Conservation (phyloP, 208 protist genomes). For the Leishmania tropica region DNA sequence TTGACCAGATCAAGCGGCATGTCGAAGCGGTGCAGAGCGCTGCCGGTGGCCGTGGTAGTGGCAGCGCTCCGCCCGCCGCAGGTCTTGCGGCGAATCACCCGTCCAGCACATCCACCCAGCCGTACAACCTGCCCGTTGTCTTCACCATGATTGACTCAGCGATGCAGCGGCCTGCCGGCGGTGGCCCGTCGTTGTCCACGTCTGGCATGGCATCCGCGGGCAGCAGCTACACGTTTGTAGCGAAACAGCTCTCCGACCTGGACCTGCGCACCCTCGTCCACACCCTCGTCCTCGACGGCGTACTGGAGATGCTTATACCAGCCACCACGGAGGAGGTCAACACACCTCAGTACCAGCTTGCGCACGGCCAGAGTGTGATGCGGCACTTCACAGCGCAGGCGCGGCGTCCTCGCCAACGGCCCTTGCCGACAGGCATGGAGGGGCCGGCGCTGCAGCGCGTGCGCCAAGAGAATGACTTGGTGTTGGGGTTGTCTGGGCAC, state of each 20-base stretch:
- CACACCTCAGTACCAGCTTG: constrained; percentile 55
- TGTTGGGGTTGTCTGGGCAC: neutral
- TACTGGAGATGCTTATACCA: constrained; percentile 56
- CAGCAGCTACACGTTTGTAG: neutral
- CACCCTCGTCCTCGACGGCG: constrained; percentile 72
- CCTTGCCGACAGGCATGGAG: neutral
- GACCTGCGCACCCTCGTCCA: constrained; percentile 72
- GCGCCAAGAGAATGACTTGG: constrained; percentile 4
- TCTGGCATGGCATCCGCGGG: neutral
- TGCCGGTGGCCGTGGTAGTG: neutral
- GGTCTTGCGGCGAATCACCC: neutral
- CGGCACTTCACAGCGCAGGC: constrained; percentile 63
- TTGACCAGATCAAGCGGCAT: constrained; percentile 58
- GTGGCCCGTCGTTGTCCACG: neutral
- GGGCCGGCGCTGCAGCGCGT: constrained; percentile 8
- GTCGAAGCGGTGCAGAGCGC: constrained; percentile 45
- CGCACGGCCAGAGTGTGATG: constrained; percentile 62
- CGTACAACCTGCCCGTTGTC: neutral
- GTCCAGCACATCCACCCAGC: neutral
- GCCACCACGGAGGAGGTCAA: constrained; percentile 14
- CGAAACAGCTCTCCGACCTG: constrained; percentile 34
- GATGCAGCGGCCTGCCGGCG: constrained; percentile 1
- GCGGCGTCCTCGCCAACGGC: neutral
- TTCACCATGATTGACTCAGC: constrained; percentile 29
- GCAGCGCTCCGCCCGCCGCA: neutral